Evolutionary conservation across 306 rosid genomes (phyloP).

Genomic region (Acacia confusa): DNA sequence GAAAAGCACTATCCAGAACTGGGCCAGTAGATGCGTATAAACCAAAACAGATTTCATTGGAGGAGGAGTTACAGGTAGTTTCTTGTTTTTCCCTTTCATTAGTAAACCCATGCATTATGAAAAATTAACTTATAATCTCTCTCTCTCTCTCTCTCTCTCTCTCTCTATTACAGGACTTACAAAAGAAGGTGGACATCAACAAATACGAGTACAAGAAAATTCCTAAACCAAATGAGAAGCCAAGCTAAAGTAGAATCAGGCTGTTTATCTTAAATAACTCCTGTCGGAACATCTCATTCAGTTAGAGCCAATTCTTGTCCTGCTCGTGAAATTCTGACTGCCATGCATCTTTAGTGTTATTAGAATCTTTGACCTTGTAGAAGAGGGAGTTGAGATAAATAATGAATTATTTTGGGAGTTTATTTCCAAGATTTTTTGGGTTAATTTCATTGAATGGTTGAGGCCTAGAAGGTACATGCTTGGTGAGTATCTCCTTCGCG

Average conservation of each 20-base stretch:
- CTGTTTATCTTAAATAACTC: constrained; percentile 7
- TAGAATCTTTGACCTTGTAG: constrained; percentile 21
- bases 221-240: constrained; percentile 67
- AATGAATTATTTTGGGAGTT: constrained; percentile 4
- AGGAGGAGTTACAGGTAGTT: constrained; percentile 73
- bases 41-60: constrained; percentile 68
- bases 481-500: constrained; percentile 23
- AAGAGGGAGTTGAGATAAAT: constrained; percentile 23
- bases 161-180: constrained; percentile 51
- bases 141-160: neutral
- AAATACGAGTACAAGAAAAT: constrained; percentile 70
- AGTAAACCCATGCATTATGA: constrained; percentile 4
- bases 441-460: constrained; percentile 7
- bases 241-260: constrained; percentile 37
- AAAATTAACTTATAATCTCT: constrained; percentile 21
- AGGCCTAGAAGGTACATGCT: constrained; percentile 7
- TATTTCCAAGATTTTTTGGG: constrained; percentile 11
- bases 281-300: constrained; percentile 5
- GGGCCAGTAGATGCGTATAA: constrained; percentile 74
- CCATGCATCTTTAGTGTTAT: constrained; percentile 15
- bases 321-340: constrained; percentile 24
- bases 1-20: constrained; percentile 71
- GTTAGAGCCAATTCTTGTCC: constrained; percentile 11
- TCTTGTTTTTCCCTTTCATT: neutral
- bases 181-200: constrained; percentile 74